Base-by-base conservation (phyloP, 2,329 filamentous ascomycete species). In the Aspergillus fumigatus region DNA sequence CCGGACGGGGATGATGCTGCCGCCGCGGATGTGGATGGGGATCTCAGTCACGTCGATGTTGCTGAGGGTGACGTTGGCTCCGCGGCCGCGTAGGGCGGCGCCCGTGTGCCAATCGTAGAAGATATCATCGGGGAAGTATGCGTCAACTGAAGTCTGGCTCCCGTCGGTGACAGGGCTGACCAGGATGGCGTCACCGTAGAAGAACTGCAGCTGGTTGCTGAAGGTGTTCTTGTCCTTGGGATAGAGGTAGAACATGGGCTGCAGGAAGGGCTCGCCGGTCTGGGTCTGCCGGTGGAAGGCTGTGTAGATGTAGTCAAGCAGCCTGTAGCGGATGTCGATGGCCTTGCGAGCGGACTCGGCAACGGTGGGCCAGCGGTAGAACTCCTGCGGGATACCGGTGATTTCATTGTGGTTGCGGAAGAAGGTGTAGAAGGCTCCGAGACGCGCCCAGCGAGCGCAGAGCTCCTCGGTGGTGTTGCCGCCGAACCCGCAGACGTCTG, bases 221-320 rank as follows among this genome's bases (percentile, higher is more conserved):
- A 82, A 83, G 0, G 81, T 81, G 55, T 81, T 78, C 2, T 67
- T 50, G 60, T 86, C 84, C 14, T 74, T 62, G 0, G 84, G 88
- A 68, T 92, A 92, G 27, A 84, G 68, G 76, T 86, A 93, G 74
- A 88, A 90, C 55, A 92, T 72, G 0, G 89, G 89, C 63, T 84
- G 85, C 54, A 91, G 75, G 60, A 86, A 77, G 0, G 89, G 88
- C 1, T 80, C 81, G 35, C 89, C 89, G 47, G 82, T 80, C 19
- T 77, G 66, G 29, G 79, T 81, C 69, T 89, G 83, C 55, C 76
- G 73, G 67, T 86, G 78, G 63, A 91, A 78, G 0, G 85, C 84
- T 1, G 89, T 92, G 77, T 93, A 92, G 58, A 90, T 80, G 74
- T 92, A 92, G 66, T 92, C 89, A 11, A 92, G 78, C n/a, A 92